Evolutionary conservation across 768 basidiomycete genomes (phyloP).

Genomic region (Xerocomus brunneocitrinus): DNA sequence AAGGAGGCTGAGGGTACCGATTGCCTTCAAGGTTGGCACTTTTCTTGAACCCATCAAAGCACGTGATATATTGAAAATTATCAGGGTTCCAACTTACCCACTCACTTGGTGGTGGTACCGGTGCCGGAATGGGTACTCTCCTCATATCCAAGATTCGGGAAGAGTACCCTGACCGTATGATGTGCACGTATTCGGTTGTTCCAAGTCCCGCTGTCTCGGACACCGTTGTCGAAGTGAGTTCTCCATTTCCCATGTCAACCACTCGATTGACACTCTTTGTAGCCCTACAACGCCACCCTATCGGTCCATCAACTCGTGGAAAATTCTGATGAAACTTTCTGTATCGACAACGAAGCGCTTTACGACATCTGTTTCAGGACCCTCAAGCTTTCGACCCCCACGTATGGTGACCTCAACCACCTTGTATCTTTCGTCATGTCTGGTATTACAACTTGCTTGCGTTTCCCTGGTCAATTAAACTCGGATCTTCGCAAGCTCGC

Average conservation of each 20-base stretch:
- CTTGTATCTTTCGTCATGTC: constrained; percentile 98
- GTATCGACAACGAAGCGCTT: constrained; percentile 98
- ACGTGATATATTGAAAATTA: constrained; percentile 3
- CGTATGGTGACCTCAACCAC: constrained; percentile 97
- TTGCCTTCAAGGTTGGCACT: constrained; percentile 87
- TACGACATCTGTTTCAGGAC: constrained; percentile 99
- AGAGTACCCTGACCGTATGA: constrained; percentile 99
- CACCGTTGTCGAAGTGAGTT: constrained; percentile 87
- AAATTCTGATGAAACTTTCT: constrained; percentile 99
- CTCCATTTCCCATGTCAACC: neutral
- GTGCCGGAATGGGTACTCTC: constrained; percentile 99
- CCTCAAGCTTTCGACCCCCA: constrained; percentile 91
- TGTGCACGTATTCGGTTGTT: constrained; percentile 99
- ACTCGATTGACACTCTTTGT: constrained; percentile 2
- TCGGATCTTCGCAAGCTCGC: constrained; percentile 97
- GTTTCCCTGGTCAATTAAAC: constrained; percentile 99
- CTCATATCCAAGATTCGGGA: constrained; percentile 98
- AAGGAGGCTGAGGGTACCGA: constrained; percentile 98
- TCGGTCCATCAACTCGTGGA: constrained; percentile 98
- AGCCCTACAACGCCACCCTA: constrained; percentile 98
- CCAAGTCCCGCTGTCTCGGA: constrained; percentile 97
- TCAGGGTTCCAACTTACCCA: constrained; percentile 98
- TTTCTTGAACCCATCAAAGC: neutral
- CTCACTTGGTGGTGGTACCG: constrained; percentile 98
- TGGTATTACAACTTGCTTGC: constrained; percentile 96